Evolutionary conservation across 2,329 filamentous ascomycete species (phyloP).

Genomic region (Colletotrichum coccodes): DNA sequence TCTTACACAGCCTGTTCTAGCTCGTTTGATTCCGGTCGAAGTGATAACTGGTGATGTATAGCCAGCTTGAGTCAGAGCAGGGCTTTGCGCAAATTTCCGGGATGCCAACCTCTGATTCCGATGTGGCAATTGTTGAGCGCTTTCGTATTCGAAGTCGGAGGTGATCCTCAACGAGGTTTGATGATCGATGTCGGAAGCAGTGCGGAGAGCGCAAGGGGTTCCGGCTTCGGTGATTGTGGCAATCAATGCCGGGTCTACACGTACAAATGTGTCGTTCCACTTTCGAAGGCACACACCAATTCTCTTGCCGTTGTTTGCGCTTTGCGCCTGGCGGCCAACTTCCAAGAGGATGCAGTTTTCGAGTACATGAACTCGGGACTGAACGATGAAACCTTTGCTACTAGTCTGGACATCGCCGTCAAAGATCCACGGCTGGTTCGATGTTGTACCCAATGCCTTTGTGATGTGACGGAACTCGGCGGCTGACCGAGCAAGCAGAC

Average conservation of each 20-base stretch:
- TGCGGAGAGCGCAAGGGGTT: too few relatives aligned
- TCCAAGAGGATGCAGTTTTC: neutral
- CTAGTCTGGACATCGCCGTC: neutral
- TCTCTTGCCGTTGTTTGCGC: neutral
- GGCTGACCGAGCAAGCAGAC: neutral
- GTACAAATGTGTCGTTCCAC: neutral
- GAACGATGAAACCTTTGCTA: neutral
- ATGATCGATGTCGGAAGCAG: neutral
- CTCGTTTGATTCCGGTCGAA: too few relatives aligned
- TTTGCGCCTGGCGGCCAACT: neutral
- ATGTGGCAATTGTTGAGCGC: too few relatives aligned
- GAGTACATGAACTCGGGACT: neutral
- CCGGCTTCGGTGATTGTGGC: too few relatives aligned
- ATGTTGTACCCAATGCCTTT: accelerated
- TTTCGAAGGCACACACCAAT: neutral
- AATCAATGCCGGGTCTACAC: neutral
- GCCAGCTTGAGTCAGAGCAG: too few relatives aligned
- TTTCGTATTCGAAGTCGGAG: too few relatives aligned
- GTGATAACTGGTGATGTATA: too few relatives aligned
- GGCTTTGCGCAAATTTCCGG: too few relatives aligned
- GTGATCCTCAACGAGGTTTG: too few relatives aligned
- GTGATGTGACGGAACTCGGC: neutral
- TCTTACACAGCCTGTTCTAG: too few relatives aligned
- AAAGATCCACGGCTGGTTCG: neutral
- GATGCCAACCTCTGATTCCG: too few relatives aligned